Evolutionary conservation across 139 green algal species (phyloP).

Genomic region (Eudorina sp.): DNA sequence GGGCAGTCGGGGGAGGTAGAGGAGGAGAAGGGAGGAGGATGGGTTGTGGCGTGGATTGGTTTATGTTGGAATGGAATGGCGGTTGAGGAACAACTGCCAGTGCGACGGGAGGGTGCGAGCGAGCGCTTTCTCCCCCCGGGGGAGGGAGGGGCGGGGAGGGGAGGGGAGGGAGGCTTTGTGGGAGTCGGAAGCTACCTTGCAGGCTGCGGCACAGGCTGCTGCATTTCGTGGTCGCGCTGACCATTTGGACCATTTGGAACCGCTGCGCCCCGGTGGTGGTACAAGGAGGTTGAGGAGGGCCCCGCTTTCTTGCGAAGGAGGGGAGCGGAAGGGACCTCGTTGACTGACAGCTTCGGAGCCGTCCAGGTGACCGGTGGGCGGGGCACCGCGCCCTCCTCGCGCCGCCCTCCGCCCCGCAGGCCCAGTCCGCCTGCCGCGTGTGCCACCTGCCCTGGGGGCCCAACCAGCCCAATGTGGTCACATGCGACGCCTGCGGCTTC

Average conservation of each 20-base stretch:
- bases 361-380: too few species aligned
- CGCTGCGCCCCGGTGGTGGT: too few species aligned
- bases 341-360: background rate
- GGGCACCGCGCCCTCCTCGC: background rate
- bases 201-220: too few species aligned
- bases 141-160: too few species aligned
- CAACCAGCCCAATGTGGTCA: constrained; percentile 12
- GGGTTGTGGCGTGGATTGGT: background rate
- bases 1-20: background rate
- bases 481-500: constrained; percentile 34
- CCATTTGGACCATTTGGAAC: too few species aligned
- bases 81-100: too few species aligned
- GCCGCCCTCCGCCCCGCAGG: background rate
- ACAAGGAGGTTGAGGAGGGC: too few species aligned
- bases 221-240: background rate
- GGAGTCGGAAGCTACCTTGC: too few species aligned
- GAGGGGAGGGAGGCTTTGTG: too few species aligned
- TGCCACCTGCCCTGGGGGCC: constrained; percentile 41
- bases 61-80: background rate
- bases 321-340: background rate
- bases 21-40: background rate
- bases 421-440: constrained; percentile 36
- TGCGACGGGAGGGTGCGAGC: too few species aligned
- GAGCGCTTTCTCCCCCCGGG: too few species aligned
- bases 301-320: too few species aligned